Conservation (phyloP, 805 yeast species). For the Spathaspora boniae region DNA sequence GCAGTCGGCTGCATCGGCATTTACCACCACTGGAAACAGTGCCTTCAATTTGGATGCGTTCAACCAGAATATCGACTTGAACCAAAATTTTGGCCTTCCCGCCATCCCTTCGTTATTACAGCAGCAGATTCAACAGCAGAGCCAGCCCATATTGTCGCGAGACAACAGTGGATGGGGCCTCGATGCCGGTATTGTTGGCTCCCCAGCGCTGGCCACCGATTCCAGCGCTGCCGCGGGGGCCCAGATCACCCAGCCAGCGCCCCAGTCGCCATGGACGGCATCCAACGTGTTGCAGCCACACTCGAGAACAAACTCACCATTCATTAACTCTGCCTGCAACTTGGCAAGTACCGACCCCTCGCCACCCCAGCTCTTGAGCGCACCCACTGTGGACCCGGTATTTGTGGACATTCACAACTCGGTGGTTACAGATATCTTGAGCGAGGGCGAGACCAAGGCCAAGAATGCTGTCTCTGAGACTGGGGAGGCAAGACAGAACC, state of each 20-base stretch:
- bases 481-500: neutral
- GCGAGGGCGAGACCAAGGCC: conserved; percentile 19
- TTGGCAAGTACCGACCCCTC: conserved; percentile 2
- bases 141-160: conserved; percentile 30
- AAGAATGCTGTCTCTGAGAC: neutral
- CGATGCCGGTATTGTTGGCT: conserved; percentile 14
- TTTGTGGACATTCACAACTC: conserved; percentile 37
- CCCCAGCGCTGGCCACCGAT: conserved; percentile 21
- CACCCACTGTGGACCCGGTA: conserved; percentile 22
- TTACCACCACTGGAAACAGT: conserved; percentile 7
- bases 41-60: conserved; percentile 1
- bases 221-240: conserved; percentile 21
- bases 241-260: conserved; percentile 31
- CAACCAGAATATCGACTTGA: conserved; percentile 9
- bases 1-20: conserved; percentile 10
- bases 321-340: conserved; percentile 19
- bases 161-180: conserved; percentile 39
- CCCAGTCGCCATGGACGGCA: conserved; percentile 41
- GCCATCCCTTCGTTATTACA: conserved; percentile 35
- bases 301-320: conserved; percentile 41
- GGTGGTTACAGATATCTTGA: conserved; percentile 39
- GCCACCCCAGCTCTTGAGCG: neutral
- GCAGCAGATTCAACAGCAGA: conserved; percentile 27
- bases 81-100: too few relatives aligned
- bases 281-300: conserved; percentile 23